Conservation (phyloP, 805 yeast genomes). For the Jamesozyma lodderae region DNA sequence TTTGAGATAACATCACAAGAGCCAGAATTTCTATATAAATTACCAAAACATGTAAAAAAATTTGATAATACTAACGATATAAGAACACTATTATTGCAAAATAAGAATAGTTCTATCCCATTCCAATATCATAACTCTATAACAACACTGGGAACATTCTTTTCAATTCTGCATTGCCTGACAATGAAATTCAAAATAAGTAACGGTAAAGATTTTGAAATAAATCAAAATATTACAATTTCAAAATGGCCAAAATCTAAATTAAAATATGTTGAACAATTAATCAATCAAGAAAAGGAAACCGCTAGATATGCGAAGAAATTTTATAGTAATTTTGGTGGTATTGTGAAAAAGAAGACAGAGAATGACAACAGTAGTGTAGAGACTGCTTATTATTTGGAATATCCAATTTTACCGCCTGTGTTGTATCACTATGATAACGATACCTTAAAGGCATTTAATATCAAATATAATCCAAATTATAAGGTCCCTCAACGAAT, state of each 20-base stretch:
- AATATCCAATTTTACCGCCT: constrained; percentile 32
- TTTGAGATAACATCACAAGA: constrained; percentile 28
- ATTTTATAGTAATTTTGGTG: constrained; percentile 31
- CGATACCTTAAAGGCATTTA: constrained; percentile 16
- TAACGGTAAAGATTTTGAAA: constrained; percentile 42
- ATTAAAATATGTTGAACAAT: constrained; percentile 40
- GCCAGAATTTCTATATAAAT: constrained; percentile 20
- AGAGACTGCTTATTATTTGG: constrained; percentile 15
- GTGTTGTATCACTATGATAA: constrained; percentile 20
- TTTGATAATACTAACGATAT: constrained; percentile 2
- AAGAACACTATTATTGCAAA: constrained; percentile 24
- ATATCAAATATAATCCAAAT: constrained; percentile 9
- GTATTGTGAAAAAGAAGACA: constrained; percentile 24
- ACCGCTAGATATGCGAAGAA: constrained; percentile 32
- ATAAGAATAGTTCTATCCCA: constrained; percentile 26
- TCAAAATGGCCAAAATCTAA: constrained; percentile 44
- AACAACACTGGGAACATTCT: constrained; percentile 38
- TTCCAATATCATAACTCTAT: constrained; percentile 39
- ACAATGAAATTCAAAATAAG: constrained; percentile 40
- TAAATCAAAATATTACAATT: constrained; percentile 44
- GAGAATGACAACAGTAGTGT: not conserved
- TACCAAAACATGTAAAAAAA: constrained; percentile 7
- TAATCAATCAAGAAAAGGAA: constrained; percentile 47
- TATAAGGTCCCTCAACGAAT: constrained; percentile 8
- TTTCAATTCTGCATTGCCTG: constrained; percentile 43